Evolutionary conservation across 306 rosid species (phyloP).

Genomic region (Corylus avellana): DNA sequence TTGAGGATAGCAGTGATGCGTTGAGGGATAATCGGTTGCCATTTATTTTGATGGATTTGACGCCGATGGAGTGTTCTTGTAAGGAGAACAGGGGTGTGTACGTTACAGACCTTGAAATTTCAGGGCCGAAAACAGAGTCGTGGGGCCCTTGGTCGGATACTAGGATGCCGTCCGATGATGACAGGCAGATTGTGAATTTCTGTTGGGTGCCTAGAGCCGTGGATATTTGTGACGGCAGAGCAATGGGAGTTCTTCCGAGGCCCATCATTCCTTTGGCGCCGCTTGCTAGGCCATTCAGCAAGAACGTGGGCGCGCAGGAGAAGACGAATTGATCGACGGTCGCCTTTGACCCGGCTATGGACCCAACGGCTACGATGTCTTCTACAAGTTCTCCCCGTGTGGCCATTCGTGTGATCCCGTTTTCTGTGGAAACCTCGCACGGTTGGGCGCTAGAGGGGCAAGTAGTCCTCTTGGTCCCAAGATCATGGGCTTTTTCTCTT

Average conservation of each 20-base stretch:
- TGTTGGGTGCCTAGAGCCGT: conserved; percentile 27
- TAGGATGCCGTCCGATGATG: conserved; percentile 55
- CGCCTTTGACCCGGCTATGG: conserved; percentile 14
- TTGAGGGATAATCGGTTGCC: conserved; percentile 53
- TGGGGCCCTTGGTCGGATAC: conserved; percentile 24
- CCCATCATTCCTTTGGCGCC: conserved; percentile 62
- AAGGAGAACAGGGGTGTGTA: conserved; percentile 65
- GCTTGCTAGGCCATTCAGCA: conserved; percentile 52
- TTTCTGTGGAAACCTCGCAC: conserved; percentile 39
- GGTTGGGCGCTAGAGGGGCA: neutral
- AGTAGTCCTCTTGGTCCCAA: neutral
- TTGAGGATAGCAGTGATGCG: conserved; percentile 13
- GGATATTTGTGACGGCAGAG: conserved; percentile 66
- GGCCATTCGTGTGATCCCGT: conserved; percentile 35
- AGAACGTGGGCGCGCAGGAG: conserved; percentile 46
- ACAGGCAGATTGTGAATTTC: conserved; percentile 58
- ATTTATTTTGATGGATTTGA: conserved; percentile 55
- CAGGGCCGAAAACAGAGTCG: conserved; percentile 29
- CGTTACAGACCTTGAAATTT: conserved; percentile 47
- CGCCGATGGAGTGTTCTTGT: conserved; percentile 51
- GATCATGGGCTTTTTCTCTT: conserved; percentile 32
- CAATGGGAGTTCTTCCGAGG: conserved; percentile 53
- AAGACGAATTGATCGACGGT: conserved; percentile 23
- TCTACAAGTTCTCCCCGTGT: conserved; percentile 42
- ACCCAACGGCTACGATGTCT: conserved; percentile 38